Evolutionary conservation across 805 yeast genomes (phyloP), one percentile per base, ranked within the genome.

Genomic region (Cyberlindnera galapagoensis): DNA sequence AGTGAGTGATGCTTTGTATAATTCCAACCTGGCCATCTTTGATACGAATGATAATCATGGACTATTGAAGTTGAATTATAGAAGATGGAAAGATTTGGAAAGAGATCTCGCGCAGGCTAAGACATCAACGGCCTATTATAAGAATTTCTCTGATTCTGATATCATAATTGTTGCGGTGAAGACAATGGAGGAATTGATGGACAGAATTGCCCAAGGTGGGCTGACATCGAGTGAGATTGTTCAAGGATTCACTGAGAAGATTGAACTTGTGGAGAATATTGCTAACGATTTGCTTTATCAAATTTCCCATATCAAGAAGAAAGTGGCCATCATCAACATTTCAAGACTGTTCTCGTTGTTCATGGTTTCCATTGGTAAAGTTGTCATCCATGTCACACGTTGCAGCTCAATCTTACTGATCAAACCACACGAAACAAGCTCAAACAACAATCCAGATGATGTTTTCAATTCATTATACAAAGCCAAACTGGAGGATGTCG

Each of bases 371-470:
- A 35, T 52, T 8, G 50, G 63, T 1, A 47, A 43, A 23, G 26
- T 55, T 3, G 36, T 60, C 6, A 43, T 56, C 18, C 55, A 59
- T 21, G 49, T 54, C 4, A 40, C 57, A 2, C 45, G 47, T 15
- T 53, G 69, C 24, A 42, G 52, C 7, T 49, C 51, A 6, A 44
- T 67, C 27, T 47, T 69, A 23, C 35, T 62, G 21, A 63, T 69
- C 41, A 52, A 53, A 24, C 60, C 63, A 13, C 56, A 52, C 37
- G 51, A 52, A 35, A 35, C 58, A 30, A 37, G 42, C 7, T 34
- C 53, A 18, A 49, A 46, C 28, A 23, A 39, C 9, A 39, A 39
- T 22, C 55, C 56, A 7, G 55, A 51, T 38, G 44, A 47, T 25
- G 49, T 51, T 6, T 38, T 51, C 36, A 51, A 51, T 26, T 43